Base-by-base conservation (phyloP, 202 grass and related monocot species). In the Panicum hallii region DNA sequence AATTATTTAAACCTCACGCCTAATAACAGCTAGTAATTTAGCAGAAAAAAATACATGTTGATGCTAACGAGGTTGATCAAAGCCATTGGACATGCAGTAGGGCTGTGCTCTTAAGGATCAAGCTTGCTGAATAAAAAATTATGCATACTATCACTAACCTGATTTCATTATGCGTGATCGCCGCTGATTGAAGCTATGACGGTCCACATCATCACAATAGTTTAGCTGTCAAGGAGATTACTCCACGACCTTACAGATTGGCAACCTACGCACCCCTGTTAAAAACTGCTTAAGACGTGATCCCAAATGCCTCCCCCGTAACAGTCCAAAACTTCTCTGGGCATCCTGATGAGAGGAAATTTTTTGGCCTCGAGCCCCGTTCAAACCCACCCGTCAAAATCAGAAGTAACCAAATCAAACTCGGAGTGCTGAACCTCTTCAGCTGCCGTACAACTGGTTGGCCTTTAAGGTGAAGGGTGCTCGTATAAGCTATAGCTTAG, bases 401-500 rank as follows among this genome's bases (percentile, higher is more conserved):
- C 68, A 64, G 42, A 15, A 77, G 75, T 64, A 50, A 64, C 20
- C 53, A 76, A 87, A 70, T 46, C 44, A 46, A 75, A 75, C 7
- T 90, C 78, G 75, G 15, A 32, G 61, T 57, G 44, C 54, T 56
- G 3, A 52, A 70, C 32, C 11, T 50, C n/a, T 63, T 11, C 5
- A 11, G 65, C 47, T 7, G 70, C 75, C 76, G 80, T 77, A 66
- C 81, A 91, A 76, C 48, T 91, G 64, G 70, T 70, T 78, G 85
- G 70, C 11, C 7, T 5, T 11, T 17, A 67, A 50, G 23, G 67
- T 43, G 52, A 89, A 46, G 19, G 34, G 17, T 64, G 64, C 5
- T 62, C 23, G 4, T 47, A 64, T 84, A 90, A 87, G 75, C 81
- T 66, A 87, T 88, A 69, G 76, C 81, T 57, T 45, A 72, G 15